These are phyloP conservation scores for Neurospora tetrasperma DNA, from an alignment of 495 filamentous ascomycete species.

Conservation along the genomic window DNA sequence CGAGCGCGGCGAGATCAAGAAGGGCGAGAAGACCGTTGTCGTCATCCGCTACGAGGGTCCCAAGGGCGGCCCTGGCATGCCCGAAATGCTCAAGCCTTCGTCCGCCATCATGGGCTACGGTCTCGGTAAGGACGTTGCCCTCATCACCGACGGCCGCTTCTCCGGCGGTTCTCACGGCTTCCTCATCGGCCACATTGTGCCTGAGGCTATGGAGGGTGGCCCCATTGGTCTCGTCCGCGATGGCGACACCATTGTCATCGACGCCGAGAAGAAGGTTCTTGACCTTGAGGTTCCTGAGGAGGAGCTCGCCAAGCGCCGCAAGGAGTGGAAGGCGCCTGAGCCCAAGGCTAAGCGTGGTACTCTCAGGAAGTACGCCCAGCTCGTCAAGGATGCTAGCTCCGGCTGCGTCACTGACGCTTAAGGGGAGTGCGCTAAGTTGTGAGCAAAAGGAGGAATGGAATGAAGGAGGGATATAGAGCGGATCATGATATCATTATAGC, in stretches of 20 bases:
- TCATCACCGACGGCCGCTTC: slow-evolving; percentile 72
- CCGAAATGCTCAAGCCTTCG: slow-evolving; percentile 78
- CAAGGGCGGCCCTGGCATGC: slow-evolving; percentile 74
- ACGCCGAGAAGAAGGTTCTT: slow-evolving; percentile 55
- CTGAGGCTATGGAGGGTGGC: slow-evolving; percentile 59
- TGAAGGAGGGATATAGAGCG: background rate
- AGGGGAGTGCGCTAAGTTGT: background rate
- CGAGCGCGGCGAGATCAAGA: slow-evolving; percentile 75
- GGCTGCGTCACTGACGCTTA: slow-evolving; percentile 66
- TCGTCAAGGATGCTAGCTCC: slow-evolving; percentile 65
- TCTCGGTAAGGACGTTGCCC: slow-evolving; percentile 69
- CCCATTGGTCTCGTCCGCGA: slow-evolving; percentile 59
- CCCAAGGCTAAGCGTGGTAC: slow-evolving; percentile 63
- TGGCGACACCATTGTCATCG: slow-evolving; percentile 60
- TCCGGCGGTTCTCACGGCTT: slow-evolving; percentile 71
- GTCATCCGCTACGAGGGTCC: slow-evolving; percentile 93
- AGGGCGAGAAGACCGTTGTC: slow-evolving; percentile 95
- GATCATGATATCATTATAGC: background rate
- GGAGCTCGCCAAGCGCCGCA: slow-evolving; percentile 56
- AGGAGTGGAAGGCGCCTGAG: slow-evolving; percentile 55
- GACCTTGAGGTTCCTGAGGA: slow-evolving; percentile 48
- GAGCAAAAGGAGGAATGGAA: background rate
- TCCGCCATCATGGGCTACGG: slow-evolving; percentile 81
- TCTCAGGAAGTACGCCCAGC: slow-evolving; percentile 62
- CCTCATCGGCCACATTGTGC: slow-evolving; percentile 66